Conservation (phyloP, 352 stramenopile species). For the Phytopythium montanum region DNA sequence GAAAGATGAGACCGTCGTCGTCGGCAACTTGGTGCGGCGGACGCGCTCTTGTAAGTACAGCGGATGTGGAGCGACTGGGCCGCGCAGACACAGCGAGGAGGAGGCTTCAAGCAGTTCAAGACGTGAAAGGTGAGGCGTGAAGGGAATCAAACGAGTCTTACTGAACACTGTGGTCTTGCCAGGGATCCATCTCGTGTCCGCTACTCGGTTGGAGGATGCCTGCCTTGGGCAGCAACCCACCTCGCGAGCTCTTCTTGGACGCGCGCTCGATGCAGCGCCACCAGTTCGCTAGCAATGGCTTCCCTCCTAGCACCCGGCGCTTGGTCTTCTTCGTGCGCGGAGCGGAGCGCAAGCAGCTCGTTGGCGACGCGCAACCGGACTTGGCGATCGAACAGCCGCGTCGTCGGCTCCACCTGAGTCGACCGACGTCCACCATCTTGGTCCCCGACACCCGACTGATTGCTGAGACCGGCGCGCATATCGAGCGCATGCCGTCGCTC, state of each 20-base stretch:
- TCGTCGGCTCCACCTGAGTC: conserved; percentile 11
- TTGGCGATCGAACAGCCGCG: conserved; percentile 23
- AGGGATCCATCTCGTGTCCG: too few relatives aligned
- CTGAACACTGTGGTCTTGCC: neutral
- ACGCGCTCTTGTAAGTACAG: neutral
- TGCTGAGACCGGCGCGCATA: conserved; percentile 9
- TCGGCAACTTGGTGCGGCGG: neutral
- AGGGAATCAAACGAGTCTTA: neutral
- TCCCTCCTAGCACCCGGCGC: too few relatives aligned
- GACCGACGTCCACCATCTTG: neutral
- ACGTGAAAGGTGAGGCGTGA: neutral
- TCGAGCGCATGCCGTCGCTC: conserved; percentile 36
- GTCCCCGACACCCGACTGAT: neutral
- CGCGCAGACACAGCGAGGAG: neutral
- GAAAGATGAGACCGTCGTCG: conserved; percentile 18
- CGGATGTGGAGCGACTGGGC: neutral
- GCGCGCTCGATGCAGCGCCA: conserved; percentile 15
- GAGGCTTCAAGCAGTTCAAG: neutral
- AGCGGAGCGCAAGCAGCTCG: conserved; percentile 16
- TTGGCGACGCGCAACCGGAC: conserved; percentile 20
- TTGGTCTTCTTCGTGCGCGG: neutral
- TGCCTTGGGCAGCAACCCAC: neutral
- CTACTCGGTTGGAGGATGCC: neutral
- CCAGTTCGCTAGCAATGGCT: conserved; percentile 6
- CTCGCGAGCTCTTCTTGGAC: conserved; percentile 12